phyloP scores from a whole-genome alignment of 1,284 basidiomycete genomes.

The Ceratobasidium theobromae region DNA sequence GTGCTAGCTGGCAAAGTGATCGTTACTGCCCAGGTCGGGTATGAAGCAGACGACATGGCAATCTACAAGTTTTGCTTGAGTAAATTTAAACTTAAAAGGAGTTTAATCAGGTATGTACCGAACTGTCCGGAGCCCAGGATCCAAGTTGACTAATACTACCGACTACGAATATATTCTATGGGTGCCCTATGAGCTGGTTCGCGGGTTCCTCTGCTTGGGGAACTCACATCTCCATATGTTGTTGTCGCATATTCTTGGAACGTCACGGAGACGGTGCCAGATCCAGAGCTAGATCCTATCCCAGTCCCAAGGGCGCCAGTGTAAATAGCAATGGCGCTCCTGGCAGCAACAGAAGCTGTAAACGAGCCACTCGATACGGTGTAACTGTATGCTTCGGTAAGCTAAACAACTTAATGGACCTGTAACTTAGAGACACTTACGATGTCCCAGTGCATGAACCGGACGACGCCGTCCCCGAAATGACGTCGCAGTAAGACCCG shows the following conservation, averaged over 20 bases:
- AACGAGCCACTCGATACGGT: conserved; percentile 57
- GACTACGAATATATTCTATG: neutral
- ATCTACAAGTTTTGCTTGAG: conserved; percentile 45
- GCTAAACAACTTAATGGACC: neutral
- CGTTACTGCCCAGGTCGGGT: conserved; percentile 58
- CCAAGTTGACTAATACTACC: neutral
- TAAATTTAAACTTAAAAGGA: neutral
- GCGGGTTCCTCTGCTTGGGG: neutral
- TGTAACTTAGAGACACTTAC: conserved; percentile 44
- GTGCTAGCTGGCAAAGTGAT: conserved; percentile 53
- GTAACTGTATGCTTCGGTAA: conserved; percentile 44
- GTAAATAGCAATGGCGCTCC: conserved; percentile 62
- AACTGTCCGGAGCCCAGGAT: conserved; percentile 27
- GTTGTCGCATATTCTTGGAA: neutral
- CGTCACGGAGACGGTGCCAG: neutral
- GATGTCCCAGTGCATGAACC: conserved; percentile 53
- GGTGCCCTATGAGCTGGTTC: neutral
- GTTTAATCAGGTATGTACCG: neutral
- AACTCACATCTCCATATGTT: neutral
- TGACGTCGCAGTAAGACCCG: conserved; percentile 65
- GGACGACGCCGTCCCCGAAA: conserved; percentile 48
- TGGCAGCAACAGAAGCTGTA: conserved; percentile 53
- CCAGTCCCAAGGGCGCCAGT: conserved; percentile 45
- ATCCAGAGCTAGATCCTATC: neutral
- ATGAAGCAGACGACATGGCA: conserved; percentile 54